A percentile compares a stretch with the other conserved stretches of the same genome.
Evolutionary conservation across 345 rosid species (phyloP).

Genomic region (Laguncularia racemosa): DNA sequence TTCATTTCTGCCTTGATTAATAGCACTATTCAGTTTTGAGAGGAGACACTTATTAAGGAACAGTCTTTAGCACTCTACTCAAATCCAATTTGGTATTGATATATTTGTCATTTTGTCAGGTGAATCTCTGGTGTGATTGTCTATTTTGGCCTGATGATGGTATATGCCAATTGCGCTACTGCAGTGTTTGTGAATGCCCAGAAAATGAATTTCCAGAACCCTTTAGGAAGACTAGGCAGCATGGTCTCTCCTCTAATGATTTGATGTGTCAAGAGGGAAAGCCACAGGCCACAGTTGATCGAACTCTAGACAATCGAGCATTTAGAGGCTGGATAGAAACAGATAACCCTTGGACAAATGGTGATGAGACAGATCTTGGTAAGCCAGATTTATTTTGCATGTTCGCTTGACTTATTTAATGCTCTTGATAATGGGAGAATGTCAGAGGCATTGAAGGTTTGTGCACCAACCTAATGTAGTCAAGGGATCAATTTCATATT

Average conservation of each 20-base stretch:
- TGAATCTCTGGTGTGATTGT: slow-evolving; percentile 94
- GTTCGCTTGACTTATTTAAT: too few species aligned
- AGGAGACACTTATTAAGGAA: background rate
- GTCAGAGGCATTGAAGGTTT: too few species aligned
- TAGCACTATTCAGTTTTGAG: background rate
- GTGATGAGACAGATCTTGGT: slow-evolving; percentile 94
- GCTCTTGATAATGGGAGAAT: too few species aligned
- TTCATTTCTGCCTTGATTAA: too few species aligned
- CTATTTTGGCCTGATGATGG: slow-evolving; percentile 96
- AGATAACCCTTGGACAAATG: slow-evolving; percentile 98
- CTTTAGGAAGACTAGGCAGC: slow-evolving; percentile 46
- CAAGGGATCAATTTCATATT: too few species aligned
- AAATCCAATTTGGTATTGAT: background rate
- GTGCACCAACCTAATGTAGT: too few species aligned
- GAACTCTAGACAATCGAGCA: slow-evolving; percentile 64
- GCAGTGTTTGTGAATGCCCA: slow-evolving; percentile 96
- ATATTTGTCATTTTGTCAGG: slow-evolving; percentile 24
- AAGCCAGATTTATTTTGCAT: slow-evolving; percentile 8
- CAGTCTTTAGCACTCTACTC: background rate
- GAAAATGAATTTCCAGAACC: slow-evolving; percentile 82
- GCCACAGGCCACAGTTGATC: slow-evolving; percentile 83
- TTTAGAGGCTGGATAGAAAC: slow-evolving; percentile 84
- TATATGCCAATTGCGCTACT: slow-evolving; percentile 87
- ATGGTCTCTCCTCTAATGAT: slow-evolving; percentile 50
- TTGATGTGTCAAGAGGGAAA: slow-evolving; percentile 90